Conservation (phyloP, 805 yeast genomes). For the Danielia oregonensis region DNA sequence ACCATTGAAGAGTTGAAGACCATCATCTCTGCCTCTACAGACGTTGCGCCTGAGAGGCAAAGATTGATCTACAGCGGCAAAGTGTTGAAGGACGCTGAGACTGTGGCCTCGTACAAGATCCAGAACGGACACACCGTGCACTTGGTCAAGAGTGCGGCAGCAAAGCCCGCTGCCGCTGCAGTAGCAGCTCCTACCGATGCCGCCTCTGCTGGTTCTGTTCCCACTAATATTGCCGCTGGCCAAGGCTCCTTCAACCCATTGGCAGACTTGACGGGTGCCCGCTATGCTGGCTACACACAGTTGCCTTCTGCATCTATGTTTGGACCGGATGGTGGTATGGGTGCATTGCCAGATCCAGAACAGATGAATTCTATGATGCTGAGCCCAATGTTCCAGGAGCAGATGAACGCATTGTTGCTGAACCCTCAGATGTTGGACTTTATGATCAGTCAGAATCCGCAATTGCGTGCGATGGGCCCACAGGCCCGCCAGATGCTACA, state of each 20-base stretch:
- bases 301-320: constrained; percentile 85
- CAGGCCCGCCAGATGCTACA: constrained; percentile 83
- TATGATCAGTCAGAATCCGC: constrained; percentile 80
- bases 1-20: constrained; percentile 71
- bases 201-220: constrained; percentile 37
- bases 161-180: constrained; percentile 26
- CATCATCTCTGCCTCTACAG: constrained; percentile 55
- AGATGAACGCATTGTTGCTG: constrained; percentile 74
- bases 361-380: constrained; percentile 73
- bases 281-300: constrained; percentile 90
- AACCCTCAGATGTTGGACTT: constrained; percentile 87
- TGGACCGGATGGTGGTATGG: constrained; percentile 95
- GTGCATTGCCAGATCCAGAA: constrained; percentile 66
- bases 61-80: constrained; percentile 91
- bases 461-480: constrained; percentile 82
- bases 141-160: constrained; percentile 74
- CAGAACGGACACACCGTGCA: constrained; percentile 86
- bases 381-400: constrained; percentile 76
- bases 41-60: constrained; percentile 74
- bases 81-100: constrained; percentile 81
- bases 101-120: constrained; percentile 71
- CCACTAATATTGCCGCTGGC: constrained; percentile 84
- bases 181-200: constrained; percentile 7
- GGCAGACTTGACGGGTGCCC: constrained; percentile 90
- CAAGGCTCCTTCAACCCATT: constrained; percentile 85